Evolutionary conservation across 2,329 filamentous ascomycete genomes (phyloP).

Genomic region (Xenosphaeropsis pyriputrescens): DNA sequence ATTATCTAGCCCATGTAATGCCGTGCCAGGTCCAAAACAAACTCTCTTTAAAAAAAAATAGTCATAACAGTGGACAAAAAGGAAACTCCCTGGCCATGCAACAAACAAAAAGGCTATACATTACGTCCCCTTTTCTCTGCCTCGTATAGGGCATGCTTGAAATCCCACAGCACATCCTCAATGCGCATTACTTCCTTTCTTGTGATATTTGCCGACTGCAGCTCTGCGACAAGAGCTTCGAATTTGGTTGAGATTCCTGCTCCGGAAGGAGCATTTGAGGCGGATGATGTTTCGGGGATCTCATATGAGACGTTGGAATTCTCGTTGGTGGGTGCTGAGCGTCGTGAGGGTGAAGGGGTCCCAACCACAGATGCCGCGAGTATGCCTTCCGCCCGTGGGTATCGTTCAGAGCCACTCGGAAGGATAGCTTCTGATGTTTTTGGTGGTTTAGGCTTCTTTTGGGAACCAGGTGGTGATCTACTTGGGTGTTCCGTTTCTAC

Average conservation of each 20-base stretch:
- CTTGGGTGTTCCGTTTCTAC: too few relatives aligned
- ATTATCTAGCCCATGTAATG: too few relatives aligned
- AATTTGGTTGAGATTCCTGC: slow-evolving; percentile 38
- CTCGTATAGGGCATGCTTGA: slow-evolving; percentile 58
- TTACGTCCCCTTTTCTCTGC: slow-evolving; percentile 44
- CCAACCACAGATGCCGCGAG: neutral
- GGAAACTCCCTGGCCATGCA: neutral
- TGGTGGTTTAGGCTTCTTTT: too few relatives aligned
- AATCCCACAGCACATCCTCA: slow-evolving; percentile 68
- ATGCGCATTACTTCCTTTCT: slow-evolving; percentile 53
- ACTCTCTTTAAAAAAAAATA: too few relatives aligned
- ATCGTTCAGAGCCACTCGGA: too few relatives aligned
- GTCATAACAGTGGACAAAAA: too few relatives aligned
- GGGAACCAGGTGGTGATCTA: too few relatives aligned
- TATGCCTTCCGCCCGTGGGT: neutral
- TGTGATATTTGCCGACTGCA: slow-evolving; percentile 44
- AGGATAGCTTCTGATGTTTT: too few relatives aligned
- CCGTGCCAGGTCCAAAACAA: too few relatives aligned
- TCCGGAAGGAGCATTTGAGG: neutral
- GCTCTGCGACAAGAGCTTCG: slow-evolving; percentile 38
- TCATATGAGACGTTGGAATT: too few relatives aligned
- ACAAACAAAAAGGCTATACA: neutral
- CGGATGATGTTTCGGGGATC: too few relatives aligned
- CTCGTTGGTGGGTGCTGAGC: slow-evolving; percentile 13
- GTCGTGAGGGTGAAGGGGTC: neutral